Base-by-base conservation (phyloP, 345 rosid genomes). In the Limnanthes douglasii region DNA sequence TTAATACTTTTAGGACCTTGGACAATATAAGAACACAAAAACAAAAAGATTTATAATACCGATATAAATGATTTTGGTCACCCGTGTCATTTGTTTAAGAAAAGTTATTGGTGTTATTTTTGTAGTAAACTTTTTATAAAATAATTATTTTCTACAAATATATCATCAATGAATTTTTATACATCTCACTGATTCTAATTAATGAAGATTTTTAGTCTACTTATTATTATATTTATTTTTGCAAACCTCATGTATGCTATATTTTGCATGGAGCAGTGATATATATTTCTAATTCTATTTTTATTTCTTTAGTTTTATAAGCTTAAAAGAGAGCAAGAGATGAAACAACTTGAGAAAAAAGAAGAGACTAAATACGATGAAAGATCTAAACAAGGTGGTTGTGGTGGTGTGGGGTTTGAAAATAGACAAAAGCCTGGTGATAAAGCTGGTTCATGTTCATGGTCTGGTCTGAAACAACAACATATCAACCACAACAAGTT, bases 241-340 rank as follows among this genome's bases (percentile, higher is more conserved):
- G n/a, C n/a, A n/a, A n/a, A n/a, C n/a, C n/a, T n/a, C n/a, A n/a
- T n/a, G n/a, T n/a, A n/a, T n/a, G n/a, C n/a, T n/a, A n/a, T n/a
- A n/a, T n/a, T n/a, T n/a, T n/a, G n/a, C n/a, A n/a, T n/a, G n/a
- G n/a, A n/a, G n/a, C n/a, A n/a, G n/a, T n/a, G n/a, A n/a, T n/a
- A n/a, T n/a, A n/a, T n/a, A n/a, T n/a, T n/a, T n/a, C n/a, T n/a
- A n/a, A n/a, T n/a, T n/a, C n/a, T n/a, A n/a, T 29, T 31, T 6
- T 21, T 18, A 18, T 2, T 14, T 7, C 52, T 15, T 28, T 45
- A 75, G 82, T 39, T 66, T 11, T 35, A 31, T 4, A 62, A 31
- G 51, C 56, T 60, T 4, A 75, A 68, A 35, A 58, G 60, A 39
- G 70, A 65, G 19, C 62, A 67, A 45, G 24, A 49, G 13, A 46